These are phyloP conservation scores for Aristolochia californica DNA, from an alignment of 164 flowering plant genomes.

Conservation along the genomic window DNA sequence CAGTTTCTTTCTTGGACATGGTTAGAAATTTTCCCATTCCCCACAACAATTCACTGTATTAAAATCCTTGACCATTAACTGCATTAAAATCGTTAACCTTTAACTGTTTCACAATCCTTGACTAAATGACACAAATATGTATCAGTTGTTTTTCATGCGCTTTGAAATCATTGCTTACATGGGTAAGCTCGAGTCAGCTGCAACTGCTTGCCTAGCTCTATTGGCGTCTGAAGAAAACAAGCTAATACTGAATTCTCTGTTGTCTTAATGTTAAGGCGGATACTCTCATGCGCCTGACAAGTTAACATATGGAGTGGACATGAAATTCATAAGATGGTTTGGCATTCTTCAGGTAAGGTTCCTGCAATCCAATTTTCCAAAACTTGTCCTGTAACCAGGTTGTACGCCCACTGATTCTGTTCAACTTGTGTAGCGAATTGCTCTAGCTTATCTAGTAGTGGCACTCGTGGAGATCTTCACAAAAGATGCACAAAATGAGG, in stretches of 20 bases:
- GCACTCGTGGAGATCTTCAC: slow-evolving; percentile 55
- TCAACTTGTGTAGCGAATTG: slow-evolving; percentile 57
- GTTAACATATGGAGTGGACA: slow-evolving; percentile 75
- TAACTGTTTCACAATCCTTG: no score
- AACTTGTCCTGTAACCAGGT: no score
- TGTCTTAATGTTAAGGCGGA: slow-evolving; percentile 41
- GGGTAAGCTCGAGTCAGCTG: no score
- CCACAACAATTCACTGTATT: no score
- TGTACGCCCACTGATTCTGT: neutral
- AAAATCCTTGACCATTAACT: no score
- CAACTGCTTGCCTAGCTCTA: no score
- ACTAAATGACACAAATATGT: no score
- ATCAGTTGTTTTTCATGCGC: no score
- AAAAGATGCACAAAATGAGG: slow-evolving; percentile 20
- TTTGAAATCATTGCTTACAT: no score
- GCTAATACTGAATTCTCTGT: neutral
- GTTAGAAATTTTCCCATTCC: no score
- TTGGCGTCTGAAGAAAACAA: no score
- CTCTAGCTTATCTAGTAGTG: slow-evolving; percentile 65
- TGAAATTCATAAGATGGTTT: slow-evolving; percentile 64
- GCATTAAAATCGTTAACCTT: no score
- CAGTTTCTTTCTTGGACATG: slow-evolving; percentile 4
- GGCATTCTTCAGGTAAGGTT: slow-evolving; percentile 82
- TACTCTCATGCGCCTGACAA: slow-evolving; percentile 82
- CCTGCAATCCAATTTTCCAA: neutral